Evolutionary conservation across 78 protist genomes (phyloP).

Genomic region (slime mould (Dictyostelium discoideum)): DNA sequence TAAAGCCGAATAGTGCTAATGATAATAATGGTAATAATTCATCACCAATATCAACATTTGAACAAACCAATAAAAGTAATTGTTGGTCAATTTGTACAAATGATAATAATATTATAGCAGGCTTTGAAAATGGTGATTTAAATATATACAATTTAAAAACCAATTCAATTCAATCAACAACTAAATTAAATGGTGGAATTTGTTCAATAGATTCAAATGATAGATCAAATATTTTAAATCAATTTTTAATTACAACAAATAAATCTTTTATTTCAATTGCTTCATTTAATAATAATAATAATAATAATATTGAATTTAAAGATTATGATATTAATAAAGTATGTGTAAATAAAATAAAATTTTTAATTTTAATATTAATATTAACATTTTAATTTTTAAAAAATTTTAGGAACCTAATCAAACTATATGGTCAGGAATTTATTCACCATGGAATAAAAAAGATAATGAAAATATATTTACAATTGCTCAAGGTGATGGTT

Average conservation of each 20-base stretch:
- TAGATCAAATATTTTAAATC: background rate
- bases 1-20: background rate
- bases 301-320: background rate
- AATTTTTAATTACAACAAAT: slow-evolving; percentile 19
- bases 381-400: background rate
- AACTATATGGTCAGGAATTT: slow-evolving; percentile 1
- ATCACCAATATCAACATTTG: background rate
- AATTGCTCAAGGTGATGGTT: background rate
- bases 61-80: background rate
- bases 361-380: background rate
- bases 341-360: background rate
- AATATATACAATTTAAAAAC: slow-evolving; percentile 25
- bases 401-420: background rate
- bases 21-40: background rate
- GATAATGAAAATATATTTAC: slow-evolving; percentile 1
- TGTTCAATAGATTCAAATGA: slow-evolving; percentile 6
- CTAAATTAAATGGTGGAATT: slow-evolving; percentile 2
- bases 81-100: slow-evolving; percentile 27
- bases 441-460: slow-evolving; percentile 12
- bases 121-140: slow-evolving; percentile 29
- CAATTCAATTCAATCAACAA: background rate
- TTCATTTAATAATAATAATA: background rate
- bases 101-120: background rate
- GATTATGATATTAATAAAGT: background rate
- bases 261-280: background rate